Base-by-base conservation (phyloP, 257 asterid genomes). In the Dorcoceras hygrometricum region DNA sequence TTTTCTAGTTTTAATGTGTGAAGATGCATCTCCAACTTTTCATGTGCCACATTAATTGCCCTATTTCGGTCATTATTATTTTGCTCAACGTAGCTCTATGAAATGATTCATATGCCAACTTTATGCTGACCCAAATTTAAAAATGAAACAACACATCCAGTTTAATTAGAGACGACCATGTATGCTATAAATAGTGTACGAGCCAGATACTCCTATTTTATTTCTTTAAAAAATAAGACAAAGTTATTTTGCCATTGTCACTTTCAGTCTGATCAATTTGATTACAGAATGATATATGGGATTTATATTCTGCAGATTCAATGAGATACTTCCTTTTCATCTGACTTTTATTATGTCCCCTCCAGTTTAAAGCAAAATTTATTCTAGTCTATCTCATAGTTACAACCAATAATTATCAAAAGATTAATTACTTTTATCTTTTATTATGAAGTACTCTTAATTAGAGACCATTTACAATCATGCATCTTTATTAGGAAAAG, bases 1-100 rank as follows among this genome's bases (percentile, higher is more conserved):
- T n/a, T n/a, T n/a, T n/a, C n/a, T n/a, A 18, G 36, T 61, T 67
- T 61, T 56, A 27, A 11, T 23, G 57, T 28, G 32, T 24, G 14
- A 26, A 63, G 23, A 63, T 56, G 57, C 55, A 55, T 48, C 64
- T 59, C 48, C 51, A 70, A 75, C 65, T 69, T 58, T 4, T 39
- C 36, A 59, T 64, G 76, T 39, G 43, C 26, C 65, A 60, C 71
- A 77, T 77, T 69, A 64, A 73, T 68, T 77, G 73, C 71, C 48
- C 27, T 12, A 50, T 23, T 43, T 70, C 62, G 26, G 25, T 31
- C 59, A 48, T 46, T 23, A 19, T 61, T 62, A 39, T 39, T 39
- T 48, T 64, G 69, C 32, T 57, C 25, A 22, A 68, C 36, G 19
- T 46, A 32, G 63, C 50, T 12, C 53, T 43, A 43, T 14, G 53